phyloP scores from a whole-genome alignment of 768 basidiomycete species.

The Russula compacta region DNA sequence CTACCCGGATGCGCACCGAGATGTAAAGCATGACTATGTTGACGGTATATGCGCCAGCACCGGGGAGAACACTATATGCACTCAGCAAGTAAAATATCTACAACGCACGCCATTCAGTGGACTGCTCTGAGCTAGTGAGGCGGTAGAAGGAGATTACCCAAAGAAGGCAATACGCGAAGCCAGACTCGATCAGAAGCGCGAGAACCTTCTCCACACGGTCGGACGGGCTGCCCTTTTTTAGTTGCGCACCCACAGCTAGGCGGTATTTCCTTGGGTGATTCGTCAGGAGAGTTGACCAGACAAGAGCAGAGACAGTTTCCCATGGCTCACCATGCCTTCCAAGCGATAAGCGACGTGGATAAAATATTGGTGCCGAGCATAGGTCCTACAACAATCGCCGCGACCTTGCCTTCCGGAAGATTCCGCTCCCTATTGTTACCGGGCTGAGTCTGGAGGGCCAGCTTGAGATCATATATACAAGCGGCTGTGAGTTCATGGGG shows the following conservation, averaged over 20 bases:
- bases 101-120: background rate
- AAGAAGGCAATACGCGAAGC: constrained; percentile 8
- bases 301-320: background rate
- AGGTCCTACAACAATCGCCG: constrained; percentile 6
- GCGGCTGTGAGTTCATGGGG: background rate
- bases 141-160: background rate
- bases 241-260: background rate
- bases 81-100: constrained; percentile 10
- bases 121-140: background rate
- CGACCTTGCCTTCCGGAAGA: constrained; percentile 1
- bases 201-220: constrained; percentile 5
- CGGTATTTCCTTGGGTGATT: constrained; percentile 1
- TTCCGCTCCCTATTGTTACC: background rate
- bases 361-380: constrained; percentile 14
- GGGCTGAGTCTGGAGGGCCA: background rate
- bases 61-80: constrained; percentile 2
- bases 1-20: background rate
- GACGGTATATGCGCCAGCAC: constrained; percentile 6
- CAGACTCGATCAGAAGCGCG: constrained; percentile 14
- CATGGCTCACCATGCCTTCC: constrained; percentile 12
- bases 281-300: background rate
- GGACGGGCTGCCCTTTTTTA: constrained; percentile 3
- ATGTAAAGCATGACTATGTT: constrained; percentile 9
- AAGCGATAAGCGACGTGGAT: constrained; percentile 10
- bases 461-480: constrained; percentile 4